Evolutionary conservation across 2,329 filamentous ascomycete genomes (phyloP).

Genomic region (Corniculantispora saksenae): DNA sequence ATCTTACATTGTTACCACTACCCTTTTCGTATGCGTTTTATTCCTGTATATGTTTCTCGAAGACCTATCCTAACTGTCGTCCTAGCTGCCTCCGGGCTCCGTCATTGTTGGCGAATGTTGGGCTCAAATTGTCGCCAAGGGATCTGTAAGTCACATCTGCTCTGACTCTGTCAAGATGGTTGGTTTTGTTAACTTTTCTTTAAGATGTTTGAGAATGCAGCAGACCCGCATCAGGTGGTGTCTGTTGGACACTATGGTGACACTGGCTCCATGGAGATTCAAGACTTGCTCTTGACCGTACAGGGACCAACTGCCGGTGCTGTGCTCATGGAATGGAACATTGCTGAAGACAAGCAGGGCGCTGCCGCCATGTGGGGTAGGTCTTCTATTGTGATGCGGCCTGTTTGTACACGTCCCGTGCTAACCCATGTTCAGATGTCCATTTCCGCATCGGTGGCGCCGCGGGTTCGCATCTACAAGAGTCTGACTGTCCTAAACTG

Average conservation of each 20-base stretch:
- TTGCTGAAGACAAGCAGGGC: constrained; percentile 37
- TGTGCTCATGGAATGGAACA: constrained; percentile 63
- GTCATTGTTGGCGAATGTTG: constrained; percentile 48
- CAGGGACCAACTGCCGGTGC: constrained; percentile 55
- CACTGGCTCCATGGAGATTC: constrained; percentile 57
- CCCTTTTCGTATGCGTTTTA: constrained; percentile 19
- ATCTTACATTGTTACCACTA: constrained; percentile 1
- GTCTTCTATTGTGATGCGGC: too few species aligned
- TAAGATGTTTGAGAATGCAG: constrained; percentile 43
- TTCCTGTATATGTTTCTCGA: constrained; percentile 43
- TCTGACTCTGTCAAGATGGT: too few species aligned
- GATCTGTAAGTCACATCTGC: constrained; percentile 25
- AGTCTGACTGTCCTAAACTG: constrained; percentile 41
- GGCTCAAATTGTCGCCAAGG: constrained; percentile 47
- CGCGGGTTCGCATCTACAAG: constrained; percentile 46
- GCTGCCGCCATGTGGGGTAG: constrained; percentile 30
- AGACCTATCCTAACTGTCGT: background rate
- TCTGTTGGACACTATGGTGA: constrained; percentile 56
- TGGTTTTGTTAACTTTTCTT: too few species aligned
- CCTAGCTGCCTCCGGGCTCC: constrained; percentile 41
- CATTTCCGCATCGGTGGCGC: constrained; percentile 45
- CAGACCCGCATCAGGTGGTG: constrained; percentile 51
- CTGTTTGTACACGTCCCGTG: too few species aligned
- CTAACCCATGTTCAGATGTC: constrained; percentile 17
- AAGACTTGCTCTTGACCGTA: constrained; percentile 60